Evolutionary conservation across 768 basidiomycete species (phyloP).

Genomic region (Lentinus brumalis): DNA sequence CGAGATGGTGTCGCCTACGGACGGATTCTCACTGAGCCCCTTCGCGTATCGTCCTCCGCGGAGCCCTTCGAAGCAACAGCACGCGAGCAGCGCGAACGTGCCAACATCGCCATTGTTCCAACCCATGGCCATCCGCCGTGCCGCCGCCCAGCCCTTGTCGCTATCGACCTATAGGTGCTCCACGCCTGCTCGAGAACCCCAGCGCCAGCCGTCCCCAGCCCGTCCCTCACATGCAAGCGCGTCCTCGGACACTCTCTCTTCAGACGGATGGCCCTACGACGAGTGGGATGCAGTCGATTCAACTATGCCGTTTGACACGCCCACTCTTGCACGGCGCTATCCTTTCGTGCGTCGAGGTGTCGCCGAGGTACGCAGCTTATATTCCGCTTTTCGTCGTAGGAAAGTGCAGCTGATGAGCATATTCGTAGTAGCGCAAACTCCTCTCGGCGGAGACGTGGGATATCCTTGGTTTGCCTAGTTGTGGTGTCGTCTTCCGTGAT

Average conservation of each 20-base stretch:
- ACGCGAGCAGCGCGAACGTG: background rate
- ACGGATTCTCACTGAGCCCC: background rate
- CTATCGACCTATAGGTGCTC: constrained; percentile 4
- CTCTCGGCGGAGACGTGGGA: constrained; percentile 25
- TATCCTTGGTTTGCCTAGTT: constrained; percentile 30
- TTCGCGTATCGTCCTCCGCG: background rate
- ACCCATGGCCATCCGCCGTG: constrained; percentile 7
- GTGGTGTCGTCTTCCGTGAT: constrained; percentile 30
- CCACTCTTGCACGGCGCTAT: constrained; percentile 9
- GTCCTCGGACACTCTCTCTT: background rate
- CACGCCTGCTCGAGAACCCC: background rate
- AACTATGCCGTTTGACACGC: background rate
- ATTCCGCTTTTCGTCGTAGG: background rate
- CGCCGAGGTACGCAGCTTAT: constrained; percentile 13
- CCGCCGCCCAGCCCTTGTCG: background rate
- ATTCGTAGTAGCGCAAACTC: constrained; percentile 34
- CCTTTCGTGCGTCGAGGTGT: constrained; percentile 5
- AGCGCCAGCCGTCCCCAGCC: background rate
- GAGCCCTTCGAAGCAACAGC: background rate
- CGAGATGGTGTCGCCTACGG: background rate
- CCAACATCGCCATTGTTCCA: background rate
- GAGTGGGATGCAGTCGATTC: background rate
- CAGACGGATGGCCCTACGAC: background rate
- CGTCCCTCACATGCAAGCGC: background rate
- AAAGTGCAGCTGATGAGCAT: background rate